phyloP scores from a whole-genome alignment of 1,139 yeast genomes.

The Komagataea norvegica region DNA sequence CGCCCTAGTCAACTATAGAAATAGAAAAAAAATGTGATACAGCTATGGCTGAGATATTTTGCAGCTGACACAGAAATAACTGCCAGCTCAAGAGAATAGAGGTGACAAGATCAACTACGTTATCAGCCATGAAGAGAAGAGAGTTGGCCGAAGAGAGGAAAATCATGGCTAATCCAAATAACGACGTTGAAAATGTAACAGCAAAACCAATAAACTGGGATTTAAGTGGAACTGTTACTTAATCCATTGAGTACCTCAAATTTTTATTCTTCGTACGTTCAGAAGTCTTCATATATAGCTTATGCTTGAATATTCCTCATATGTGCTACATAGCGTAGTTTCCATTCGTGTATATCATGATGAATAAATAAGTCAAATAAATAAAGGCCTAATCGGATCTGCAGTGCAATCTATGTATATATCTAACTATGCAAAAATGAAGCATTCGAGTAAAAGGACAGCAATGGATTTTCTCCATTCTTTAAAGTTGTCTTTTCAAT shows the following conservation, averaged over 20 bases:
- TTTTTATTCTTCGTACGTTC: too few relatives aligned
- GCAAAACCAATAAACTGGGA: background rate
- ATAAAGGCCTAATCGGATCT: background rate
- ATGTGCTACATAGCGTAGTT: too few relatives aligned
- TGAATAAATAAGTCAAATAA: background rate
- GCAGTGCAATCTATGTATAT: background rate
- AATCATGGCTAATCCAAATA: conserved; percentile 13
- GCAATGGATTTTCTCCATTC: conserved; percentile 85
- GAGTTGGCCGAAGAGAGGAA: conserved; percentile 17
- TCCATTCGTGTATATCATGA: background rate
- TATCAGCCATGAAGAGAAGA: conserved; percentile 8
- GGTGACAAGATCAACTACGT: conserved; percentile 28
- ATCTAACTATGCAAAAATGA: conserved; percentile 24
- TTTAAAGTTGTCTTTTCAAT: conserved; percentile 61
- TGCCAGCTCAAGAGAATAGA: conserved; percentile 64
- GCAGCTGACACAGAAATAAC: too few relatives aligned
- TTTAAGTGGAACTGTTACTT: background rate
- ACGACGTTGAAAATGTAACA: conserved; percentile 10
- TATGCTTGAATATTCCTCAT: too few relatives aligned
- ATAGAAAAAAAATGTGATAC: too few relatives aligned
- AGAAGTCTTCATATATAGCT: too few relatives aligned
- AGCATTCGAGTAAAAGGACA: conserved; percentile 73
- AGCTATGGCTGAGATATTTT: too few relatives aligned
- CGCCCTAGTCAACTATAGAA: too few relatives aligned
- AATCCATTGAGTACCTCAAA: too few relatives aligned